Evolutionary conservation across 2,329 filamentous ascomycete genomes (phyloP).

Genomic region (Diaporthe ampelina): DNA sequence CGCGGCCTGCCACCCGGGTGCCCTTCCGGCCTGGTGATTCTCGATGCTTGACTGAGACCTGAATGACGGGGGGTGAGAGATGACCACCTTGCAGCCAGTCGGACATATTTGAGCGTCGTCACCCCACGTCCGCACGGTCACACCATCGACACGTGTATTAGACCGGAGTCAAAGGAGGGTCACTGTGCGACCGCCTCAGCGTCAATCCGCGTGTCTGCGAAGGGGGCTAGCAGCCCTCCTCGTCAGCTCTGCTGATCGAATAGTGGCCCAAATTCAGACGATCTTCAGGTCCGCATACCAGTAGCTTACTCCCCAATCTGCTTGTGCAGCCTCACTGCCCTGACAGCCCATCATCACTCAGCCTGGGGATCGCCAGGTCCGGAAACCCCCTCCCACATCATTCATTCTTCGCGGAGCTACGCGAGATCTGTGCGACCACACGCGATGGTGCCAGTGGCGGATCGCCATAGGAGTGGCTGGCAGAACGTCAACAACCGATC

Average conservation of each 20-base stretch:
- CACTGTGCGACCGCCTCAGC: conserved; percentile 22
- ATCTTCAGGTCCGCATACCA: conserved; percentile 12
- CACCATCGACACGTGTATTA: conserved; percentile 38
- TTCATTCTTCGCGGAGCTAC: conserved; percentile 24
- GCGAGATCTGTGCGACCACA: conserved; percentile 34
- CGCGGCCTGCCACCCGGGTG: not conserved
- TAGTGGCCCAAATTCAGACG: not conserved
- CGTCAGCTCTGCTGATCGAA: conserved; percentile 5
- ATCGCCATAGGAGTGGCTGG: conserved; percentile 19
- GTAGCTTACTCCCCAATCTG: not conserved
- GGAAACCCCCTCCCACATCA: conserved; percentile 2
- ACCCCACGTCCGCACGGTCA: conserved; percentile 29
- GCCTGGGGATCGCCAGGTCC: conserved; percentile 25
- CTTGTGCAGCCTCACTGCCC: conserved; percentile 6
- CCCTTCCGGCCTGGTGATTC: not conserved
- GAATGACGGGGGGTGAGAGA: conserved; percentile 18
- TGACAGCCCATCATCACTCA: not conserved
- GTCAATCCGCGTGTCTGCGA: conserved; percentile 11
- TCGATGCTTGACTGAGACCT: not conserved
- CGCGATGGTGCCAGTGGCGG: conserved; percentile 16
- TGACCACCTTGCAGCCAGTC: conserved; percentile 26
- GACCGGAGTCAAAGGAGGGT: not conserved
- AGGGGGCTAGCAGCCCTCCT: not conserved
- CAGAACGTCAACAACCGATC: conserved; percentile 30
- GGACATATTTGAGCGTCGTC: conserved; percentile 25